phyloP scores from a whole-genome alignment of 768 basidiomycete genomes.

The Suillus clintonianus region DNA sequence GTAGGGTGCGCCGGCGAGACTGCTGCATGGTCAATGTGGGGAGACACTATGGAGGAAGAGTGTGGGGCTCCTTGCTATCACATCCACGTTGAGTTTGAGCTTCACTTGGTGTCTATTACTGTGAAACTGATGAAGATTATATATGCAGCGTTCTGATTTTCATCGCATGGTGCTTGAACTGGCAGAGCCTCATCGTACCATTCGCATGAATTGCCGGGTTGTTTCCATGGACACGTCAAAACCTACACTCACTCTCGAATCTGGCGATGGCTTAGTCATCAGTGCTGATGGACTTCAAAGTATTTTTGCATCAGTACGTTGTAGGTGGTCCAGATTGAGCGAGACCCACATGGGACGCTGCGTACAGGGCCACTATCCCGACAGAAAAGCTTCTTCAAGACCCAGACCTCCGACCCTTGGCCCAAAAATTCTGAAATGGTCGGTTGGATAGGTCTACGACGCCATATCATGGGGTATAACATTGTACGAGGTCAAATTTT shows the following conservation, averaged over 20 bases:
- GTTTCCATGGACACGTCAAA: constrained; percentile 32
- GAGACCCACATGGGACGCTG: constrained; percentile 62
- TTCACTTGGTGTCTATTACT: neutral
- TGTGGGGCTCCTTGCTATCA: constrained; percentile 36
- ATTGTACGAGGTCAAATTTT: constrained; percentile 35
- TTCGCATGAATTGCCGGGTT: constrained; percentile 39
- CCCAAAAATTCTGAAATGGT: constrained; percentile 55
- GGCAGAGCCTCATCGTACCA: constrained; percentile 37
- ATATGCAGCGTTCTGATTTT: constrained; percentile 49
- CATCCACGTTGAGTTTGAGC: constrained; percentile 32
- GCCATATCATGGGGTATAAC: constrained; percentile 47
- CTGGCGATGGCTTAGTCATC: constrained; percentile 48
- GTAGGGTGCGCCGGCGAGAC: constrained; percentile 36
- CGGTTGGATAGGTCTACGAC: constrained; percentile 58
- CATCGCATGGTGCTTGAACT: constrained; percentile 40
- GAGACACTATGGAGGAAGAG: constrained; percentile 29
- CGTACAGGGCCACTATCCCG: constrained; percentile 57
- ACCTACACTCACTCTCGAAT: constrained; percentile 40
- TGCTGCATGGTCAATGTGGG: constrained; percentile 39
- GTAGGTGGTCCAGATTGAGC: constrained; percentile 49
- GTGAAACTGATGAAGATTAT: neutral
- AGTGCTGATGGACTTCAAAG: constrained; percentile 60
- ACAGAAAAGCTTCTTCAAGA: constrained; percentile 47
- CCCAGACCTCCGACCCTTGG: constrained; percentile 50
- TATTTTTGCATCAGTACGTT: constrained; percentile 44